Base-by-base conservation (phyloP, 192 early-diverging fungal genomes). In the Backusella tuberculispora region DNA sequence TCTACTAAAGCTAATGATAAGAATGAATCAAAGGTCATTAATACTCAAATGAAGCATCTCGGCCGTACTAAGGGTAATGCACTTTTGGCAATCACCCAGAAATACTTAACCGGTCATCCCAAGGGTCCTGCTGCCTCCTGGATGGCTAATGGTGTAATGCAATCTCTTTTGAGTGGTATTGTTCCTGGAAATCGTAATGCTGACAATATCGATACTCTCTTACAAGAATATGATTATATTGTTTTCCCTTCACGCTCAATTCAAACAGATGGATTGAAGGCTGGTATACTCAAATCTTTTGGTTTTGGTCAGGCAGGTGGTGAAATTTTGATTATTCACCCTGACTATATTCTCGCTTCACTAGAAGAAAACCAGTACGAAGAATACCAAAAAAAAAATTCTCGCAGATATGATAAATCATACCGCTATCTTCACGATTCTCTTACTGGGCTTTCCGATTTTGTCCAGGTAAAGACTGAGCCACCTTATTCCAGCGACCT, bases 101-200 rank as follows among this genome's bases (percentile, higher is more conserved):
- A 98, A 78, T 90, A 94, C 79, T 86, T 98, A 64, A 98, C 97
- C 34, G 97, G 97, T 71, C 97, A 98, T 74, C 97, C 97, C 60
- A 98, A 98, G 92, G 97, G 93, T 66, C 92, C 97, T 21, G 97
- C 97, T 41, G 97, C 95, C 63, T 94, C 94, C 5, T 98, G 96
- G 96, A 97, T 97, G 96, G 89, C 95, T 78, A 98, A 96, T 88
- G 93, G 96, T 76, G 88, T 94, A 40, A 78, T 98, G 40, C 95
- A 98, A 81, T 81, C 87, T 63, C 82, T 98, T 44, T 90, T 93
- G 72, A 92, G 90, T 29, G 94, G 96, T 78, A 82, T 97, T 48
- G 87, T 97, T 69, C 96, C 95, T 12, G 96, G 96, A 48, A 98
- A 98, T 84, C 93, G 95, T 74, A 95, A 95, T 81, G 85, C 90